phyloP scores from a whole-genome alignment of 768 basidiomycete species.

The Strobilomyces echinocephalus region DNA sequence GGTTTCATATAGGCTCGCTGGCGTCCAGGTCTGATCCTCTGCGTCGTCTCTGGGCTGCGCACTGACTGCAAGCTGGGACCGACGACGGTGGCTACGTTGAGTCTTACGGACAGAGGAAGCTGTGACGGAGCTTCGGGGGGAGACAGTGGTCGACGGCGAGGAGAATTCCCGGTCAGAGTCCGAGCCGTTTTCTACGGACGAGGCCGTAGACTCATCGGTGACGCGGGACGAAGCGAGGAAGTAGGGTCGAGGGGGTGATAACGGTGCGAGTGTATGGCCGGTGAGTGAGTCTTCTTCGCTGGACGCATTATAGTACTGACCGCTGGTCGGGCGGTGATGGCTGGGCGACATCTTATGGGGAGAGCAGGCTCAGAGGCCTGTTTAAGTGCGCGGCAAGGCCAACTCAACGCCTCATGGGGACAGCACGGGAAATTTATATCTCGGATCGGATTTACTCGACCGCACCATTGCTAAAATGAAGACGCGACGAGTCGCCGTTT shows the following conservation, averaged over 20 bases:
- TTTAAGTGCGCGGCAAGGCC: constrained; percentile 5
- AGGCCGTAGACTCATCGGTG: constrained; percentile 19
- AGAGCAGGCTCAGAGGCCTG: constrained; percentile 2
- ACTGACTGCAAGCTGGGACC: constrained; percentile 23
- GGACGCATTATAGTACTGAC: constrained; percentile 14
- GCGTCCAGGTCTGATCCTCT: constrained; percentile 17
- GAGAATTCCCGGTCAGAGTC: constrained; percentile 30
- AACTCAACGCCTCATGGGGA: neutral
- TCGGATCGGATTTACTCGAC: neutral
- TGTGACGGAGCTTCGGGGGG: constrained; percentile 14
- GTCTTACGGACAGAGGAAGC: constrained; percentile 15
- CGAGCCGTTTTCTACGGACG: constrained; percentile 23
- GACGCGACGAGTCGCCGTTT: constrained; percentile 5
- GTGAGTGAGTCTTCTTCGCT: constrained; percentile 27
- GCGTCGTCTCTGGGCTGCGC: constrained; percentile 13
- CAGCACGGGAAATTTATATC: constrained; percentile 3
- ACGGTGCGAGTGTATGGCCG: constrained; percentile 11
- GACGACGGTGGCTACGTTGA: constrained; percentile 21
- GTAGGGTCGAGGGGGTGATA: constrained; percentile 36
- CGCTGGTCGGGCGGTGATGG: constrained; percentile 12
- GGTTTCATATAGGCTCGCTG: constrained; percentile 11
- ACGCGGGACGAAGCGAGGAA: constrained; percentile 28
- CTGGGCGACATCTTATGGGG: constrained; percentile 11
- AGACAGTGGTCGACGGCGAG: constrained; percentile 10
- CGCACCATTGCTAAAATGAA: constrained; percentile 8